phyloP scores from a whole-genome alignment of 2,329 filamentous ascomycete genomes.

The Colletotrichum sp. region DNA sequence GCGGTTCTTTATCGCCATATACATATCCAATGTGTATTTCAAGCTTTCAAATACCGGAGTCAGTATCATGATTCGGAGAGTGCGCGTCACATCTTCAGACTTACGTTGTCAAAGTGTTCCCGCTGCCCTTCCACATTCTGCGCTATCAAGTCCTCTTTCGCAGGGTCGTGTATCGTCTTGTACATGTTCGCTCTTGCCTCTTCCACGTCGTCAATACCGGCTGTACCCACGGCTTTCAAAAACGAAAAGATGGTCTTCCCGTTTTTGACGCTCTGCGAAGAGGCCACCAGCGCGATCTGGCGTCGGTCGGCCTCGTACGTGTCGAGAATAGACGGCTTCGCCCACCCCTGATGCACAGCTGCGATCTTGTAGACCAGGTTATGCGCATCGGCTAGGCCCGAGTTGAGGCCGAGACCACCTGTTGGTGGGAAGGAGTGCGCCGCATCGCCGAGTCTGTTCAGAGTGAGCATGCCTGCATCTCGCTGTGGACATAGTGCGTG shows the following conservation, averaged over 20 bases:
- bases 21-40: constrained; percentile 49
- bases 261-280: constrained; percentile 48
- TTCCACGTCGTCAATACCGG: constrained; percentile 30
- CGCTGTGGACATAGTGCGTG: not conserved
- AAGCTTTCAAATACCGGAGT: constrained; percentile 23
- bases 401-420: constrained; percentile 36
- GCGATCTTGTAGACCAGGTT: constrained; percentile 41
- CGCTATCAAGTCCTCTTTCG: constrained; percentile 33
- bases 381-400: constrained; percentile 34
- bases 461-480: not conserved
- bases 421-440: constrained; percentile 38
- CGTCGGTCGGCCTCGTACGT: constrained; percentile 41
- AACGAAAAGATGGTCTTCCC: constrained; percentile 46
- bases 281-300: constrained; percentile 42
- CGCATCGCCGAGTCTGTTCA: constrained; percentile 31
- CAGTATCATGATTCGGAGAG: not conserved
- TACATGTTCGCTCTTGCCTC: constrained; percentile 33
- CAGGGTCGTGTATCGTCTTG: constrained; percentile 30
- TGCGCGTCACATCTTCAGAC: not conserved
- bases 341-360: constrained; percentile 36
- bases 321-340: constrained; percentile 32
- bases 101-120: constrained; percentile 46
- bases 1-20: constrained; percentile 37
- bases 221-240: constrained; percentile 41
- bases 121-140: constrained; percentile 38